Percentiles rank a stretch among this genome's conserved stretches.
phyloP scores from a whole-genome alignment of 306 rosid species.

The Begonia peltatifolia region DNA sequence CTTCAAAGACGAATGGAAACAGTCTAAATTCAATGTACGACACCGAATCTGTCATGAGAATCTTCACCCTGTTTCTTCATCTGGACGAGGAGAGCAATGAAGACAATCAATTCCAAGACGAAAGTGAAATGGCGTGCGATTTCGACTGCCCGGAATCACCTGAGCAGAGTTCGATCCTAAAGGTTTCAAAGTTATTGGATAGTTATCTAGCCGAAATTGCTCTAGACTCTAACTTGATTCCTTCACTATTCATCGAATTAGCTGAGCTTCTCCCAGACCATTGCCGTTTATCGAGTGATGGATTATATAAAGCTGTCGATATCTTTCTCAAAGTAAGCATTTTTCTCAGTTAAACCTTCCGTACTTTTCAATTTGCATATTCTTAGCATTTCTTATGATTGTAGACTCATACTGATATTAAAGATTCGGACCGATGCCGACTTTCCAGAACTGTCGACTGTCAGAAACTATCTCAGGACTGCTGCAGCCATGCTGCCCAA shows the following conservation, averaged over 20 bases:
- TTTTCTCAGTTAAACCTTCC: background rate
- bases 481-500: slow-evolving; percentile 95
- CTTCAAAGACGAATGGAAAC: slow-evolving; percentile 53
- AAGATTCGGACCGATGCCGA: slow-evolving; percentile 72
- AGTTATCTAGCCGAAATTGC: slow-evolving; percentile 80
- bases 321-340: slow-evolving; percentile 80
- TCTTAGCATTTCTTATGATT: background rate
- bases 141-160: slow-evolving; percentile 94
- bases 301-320: slow-evolving; percentile 75
- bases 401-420: slow-evolving; percentile 84
- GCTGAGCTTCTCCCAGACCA: slow-evolving; percentile 92
- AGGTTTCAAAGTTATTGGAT: slow-evolving; percentile 82
- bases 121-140: slow-evolving; percentile 71
- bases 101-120: slow-evolving; percentile 46
- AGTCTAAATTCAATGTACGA: slow-evolving; percentile 51
- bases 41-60: slow-evolving; percentile 64
- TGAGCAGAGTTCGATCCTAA: slow-evolving; percentile 78
- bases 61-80: slow-evolving; percentile 69
- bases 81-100: slow-evolving; percentile 86
- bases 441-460: slow-evolving; percentile 84
- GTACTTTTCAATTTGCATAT: background rate
- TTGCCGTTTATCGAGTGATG: slow-evolving; percentile 79
- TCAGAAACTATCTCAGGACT: slow-evolving; percentile 89
- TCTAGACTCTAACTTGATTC: slow-evolving; percentile 58
- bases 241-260: slow-evolving; percentile 64